Conservation (phyloP, 106 monocot species). For the Dioscorea dumetorum region DNA sequence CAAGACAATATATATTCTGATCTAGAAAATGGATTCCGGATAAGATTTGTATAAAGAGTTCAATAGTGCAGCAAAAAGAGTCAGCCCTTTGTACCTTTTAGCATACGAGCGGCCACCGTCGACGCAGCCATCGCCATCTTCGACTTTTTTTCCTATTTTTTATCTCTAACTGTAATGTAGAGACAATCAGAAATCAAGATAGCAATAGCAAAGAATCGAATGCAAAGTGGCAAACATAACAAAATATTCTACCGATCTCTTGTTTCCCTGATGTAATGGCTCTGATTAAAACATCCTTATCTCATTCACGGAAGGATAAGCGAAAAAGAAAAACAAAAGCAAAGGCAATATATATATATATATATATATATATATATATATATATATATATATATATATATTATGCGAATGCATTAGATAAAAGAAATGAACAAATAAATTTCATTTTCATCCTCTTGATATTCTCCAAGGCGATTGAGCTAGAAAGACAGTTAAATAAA, state of each 20-base stretch:
- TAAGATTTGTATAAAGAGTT: too few relatives aligned
- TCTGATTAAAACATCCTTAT: background rate
- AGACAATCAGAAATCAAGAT: background rate
- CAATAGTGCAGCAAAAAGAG: too few relatives aligned
- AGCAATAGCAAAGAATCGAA: background rate
- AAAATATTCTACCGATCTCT: background rate
- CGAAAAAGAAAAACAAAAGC: background rate
- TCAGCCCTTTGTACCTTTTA: too few relatives aligned
- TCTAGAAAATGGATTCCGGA: background rate
- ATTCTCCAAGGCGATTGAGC: background rate
- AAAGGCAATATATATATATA: too few relatives aligned
- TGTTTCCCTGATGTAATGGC: background rate
- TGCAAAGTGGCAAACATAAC: background rate
- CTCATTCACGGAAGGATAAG: background rate
- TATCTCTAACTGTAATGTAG: too few relatives aligned
- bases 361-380: too few relatives aligned
- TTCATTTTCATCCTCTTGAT: background rate
- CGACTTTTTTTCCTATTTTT: too few relatives aligned
- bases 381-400: too few relatives aligned
- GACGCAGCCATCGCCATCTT: too few relatives aligned
- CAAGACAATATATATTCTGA: background rate
- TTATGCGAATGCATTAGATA: background rate
- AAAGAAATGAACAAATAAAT: constrained; percentile 11
- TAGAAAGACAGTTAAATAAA: background rate
- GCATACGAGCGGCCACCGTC: too few relatives aligned